Evolutionary conservation across 768 basidiomycete species (phyloP), one percentile per base, ranked within the genome.

Genomic region (Lactarius quietus): DNA sequence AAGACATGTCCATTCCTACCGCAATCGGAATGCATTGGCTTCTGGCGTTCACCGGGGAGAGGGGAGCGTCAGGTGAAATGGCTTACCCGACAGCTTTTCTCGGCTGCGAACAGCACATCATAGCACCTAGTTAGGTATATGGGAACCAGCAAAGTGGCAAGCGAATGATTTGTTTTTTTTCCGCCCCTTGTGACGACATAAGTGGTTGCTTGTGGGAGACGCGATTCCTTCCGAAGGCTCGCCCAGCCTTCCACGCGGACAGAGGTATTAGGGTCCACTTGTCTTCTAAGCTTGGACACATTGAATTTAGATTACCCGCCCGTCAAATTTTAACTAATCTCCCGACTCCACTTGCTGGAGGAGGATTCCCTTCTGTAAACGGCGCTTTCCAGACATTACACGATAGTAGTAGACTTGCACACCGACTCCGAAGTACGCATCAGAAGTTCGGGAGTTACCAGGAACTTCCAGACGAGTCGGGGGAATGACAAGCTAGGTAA

Each of bases 221-320:
- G 48, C 45, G 18, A 12, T 53, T 53, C 38, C 65, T 61, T 62
- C 48, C 55, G 57, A 66, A 33, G 61, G 48, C 61, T 43, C 51
- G 61, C 31, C 65, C 65, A 66, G 65, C 61, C 65, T 55, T 35
- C 54, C 60, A 66, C 48, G 60, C 55, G 48, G 56, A 8, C 64
- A 51, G 38, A 51, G 17, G 48, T 53, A 57, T 61, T 38, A 39
- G 43, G 64, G 59, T 65, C 35, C 52, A 28, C 3, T 38, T 51
- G 33, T 52, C 63, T 39, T n/a, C 45, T 48, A 48, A 48, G 12
- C 45, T 48, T 26, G 48, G 48, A 51, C 48, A 51, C 23, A 26
- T 26, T 51, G 43, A 45, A 45, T 51, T 54, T 53, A 35, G 52
- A 38, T 28, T 41, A 38, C 35, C 52, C 54, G 31, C 31, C 8